Evolutionary conservation across 495 filamentous ascomycete genomes (phyloP), one percentile per base, ranked within the genome.

Genomic region (Aspergillus biplanus): DNA sequence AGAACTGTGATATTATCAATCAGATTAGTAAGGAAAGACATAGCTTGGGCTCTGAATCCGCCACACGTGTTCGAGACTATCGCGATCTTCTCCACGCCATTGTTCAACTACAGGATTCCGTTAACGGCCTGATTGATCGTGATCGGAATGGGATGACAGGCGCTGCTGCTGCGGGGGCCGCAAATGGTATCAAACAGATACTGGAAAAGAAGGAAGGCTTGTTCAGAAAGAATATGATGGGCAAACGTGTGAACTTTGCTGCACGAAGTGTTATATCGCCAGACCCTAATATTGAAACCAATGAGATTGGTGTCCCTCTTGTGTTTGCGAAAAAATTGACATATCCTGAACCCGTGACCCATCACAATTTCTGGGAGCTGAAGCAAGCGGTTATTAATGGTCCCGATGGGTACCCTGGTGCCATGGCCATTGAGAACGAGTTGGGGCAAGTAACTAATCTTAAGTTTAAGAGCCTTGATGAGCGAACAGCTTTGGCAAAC

Each of bases 171-270:
- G 69, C 71, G 5, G 58, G 66, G 5, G 65, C 74, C 33, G 71
- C 80, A 3, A 80, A 76, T 46, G 96, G 96, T 61, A 96, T 99
- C 75, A 99, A 98, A 77, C 96, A 99, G 70, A 90, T 92, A 69
- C 84, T 99, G 15, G 96, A 99, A 77, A 98, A 98, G 83, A 99
- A 99, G 76, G 96, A 99, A 71, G 96, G 96, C 52, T 78, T 99
- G 52, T 98, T 99, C 82, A 83, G 96, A 67, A 98, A 94, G 83
- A 96, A 99, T 79, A 98, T 99, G 94, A 99, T 99, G 96, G 96
- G 96, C 52, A 99, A 99, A 80, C 91, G 96, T 79, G 96, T 99
- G 74, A 98, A 99, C 76, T 97, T 93, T 73, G 96, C 96, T 59
- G 96, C 96, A 56, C 90, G 96, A 73, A 95, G 89, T 82, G 96